Base-by-base conservation (phyloP, 768 basidiomycete genomes). In the Rhodocollybia butyracea region DNA sequence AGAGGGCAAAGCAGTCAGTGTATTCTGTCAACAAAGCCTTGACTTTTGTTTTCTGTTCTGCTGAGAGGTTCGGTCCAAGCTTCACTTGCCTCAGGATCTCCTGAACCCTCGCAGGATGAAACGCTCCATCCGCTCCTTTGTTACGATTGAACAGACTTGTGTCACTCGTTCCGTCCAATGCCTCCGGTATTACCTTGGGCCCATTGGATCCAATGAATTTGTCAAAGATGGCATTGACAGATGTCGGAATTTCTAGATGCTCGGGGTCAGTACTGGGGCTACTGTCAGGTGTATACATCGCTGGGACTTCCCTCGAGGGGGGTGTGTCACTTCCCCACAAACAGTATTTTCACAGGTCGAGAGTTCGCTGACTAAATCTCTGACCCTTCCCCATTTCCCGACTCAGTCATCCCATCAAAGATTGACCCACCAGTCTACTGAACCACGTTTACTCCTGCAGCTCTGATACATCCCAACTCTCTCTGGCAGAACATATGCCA, bases 1-100 rank as follows among this genome's bases (percentile, higher is more conserved):
- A 67, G 1, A 77, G 58, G 5, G 74, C 73, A 53, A 76, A 80
- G 26, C 66, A 60, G 56, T 78, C 74, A 0, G 76, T 72, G 48
- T 64, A 76, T 46, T 69, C 54, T 0, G 5, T 34, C 0, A 78
- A 30, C 2, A 76, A 45, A 0, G 30, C 51, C 0, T 41, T 17
- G 0, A 76, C 68, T 12, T 57, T 15, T 2, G 11, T 15, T 2
- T 56, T 46, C 47, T 80, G 59, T 1, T 56, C 61, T 2, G 34
- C 27, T 0, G 63, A 60, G 0, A 78, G 43, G 47, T 77, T 73
- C 0, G 13, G 6, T 0, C 73, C 74, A 3, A 73, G 61, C 1
- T 40, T 47, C 10, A 70, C 59, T 41, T 63, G 45, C 11, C 19
- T 19, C 19, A 66, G 19, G 0, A 72, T 56, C 12, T 64, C 56